A percentile compares a stretch with the other conserved stretches of the same genome.
Evolutionary conservation across 805 yeast genomes (phyloP).

Genomic region (Wickerhamiella nectarea): DNA sequence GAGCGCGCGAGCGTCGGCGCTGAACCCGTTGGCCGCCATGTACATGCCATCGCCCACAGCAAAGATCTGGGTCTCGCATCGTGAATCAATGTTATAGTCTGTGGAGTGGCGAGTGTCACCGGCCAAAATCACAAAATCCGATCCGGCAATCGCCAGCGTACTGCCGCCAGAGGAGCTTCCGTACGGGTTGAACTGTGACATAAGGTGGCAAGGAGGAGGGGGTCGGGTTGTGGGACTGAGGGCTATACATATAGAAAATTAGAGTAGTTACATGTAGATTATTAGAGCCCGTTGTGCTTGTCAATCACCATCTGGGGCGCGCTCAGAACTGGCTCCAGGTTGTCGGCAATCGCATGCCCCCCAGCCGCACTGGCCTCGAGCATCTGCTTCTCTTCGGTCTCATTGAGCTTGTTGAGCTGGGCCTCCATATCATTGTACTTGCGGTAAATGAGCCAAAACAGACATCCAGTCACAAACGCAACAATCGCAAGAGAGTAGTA

Average conservation of each 20-base stretch:
- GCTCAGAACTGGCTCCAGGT: conserved; percentile 5
- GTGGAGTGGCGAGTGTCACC: conserved; percentile 97
- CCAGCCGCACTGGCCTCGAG: conserved; percentile 4
- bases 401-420: conserved; percentile 40
- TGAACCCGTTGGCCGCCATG: conserved; percentile 88
- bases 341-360: conserved; percentile 8
- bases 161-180: conserved; percentile 73
- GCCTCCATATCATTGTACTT: conserved; percentile 45
- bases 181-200: conserved; percentile 21
- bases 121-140: conserved; percentile 91
- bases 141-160: conserved; percentile 92
- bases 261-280: neutral
- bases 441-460: conserved; percentile 48
- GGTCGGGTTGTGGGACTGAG: neutral
- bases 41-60: conserved; percentile 77
- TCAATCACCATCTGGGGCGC: neutral
- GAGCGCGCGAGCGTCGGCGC: conserved; percentile 86
- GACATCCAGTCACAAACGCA: conserved; percentile 42
- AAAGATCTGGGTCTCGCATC: conserved; percentile 82
- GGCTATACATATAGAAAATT: too few species aligned
- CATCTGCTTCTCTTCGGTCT: neutral
- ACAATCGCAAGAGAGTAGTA: conserved; percentile 50
- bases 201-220: neutral
- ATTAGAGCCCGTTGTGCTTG: neutral
- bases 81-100: conserved; percentile 85